Conservation (phyloP, 768 basidiomycete species). For the Flagelloscypha sp. region DNA sequence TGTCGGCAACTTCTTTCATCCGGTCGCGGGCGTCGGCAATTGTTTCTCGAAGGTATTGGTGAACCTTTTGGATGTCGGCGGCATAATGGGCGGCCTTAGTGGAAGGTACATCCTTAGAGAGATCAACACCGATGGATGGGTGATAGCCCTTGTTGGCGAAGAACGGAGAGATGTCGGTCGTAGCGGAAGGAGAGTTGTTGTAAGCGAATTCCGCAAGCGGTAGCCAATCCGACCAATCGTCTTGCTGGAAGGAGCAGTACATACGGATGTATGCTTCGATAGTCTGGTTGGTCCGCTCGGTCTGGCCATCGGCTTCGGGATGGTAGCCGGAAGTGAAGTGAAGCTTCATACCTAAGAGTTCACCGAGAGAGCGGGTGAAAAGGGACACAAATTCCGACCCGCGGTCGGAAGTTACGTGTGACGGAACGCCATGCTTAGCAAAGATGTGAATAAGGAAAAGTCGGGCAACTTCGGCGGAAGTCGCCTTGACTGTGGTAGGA, state of each 20-base stretch:
- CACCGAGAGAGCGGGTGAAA: constrained; percentile 7
- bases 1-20: too few relatives aligned
- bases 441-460: constrained; percentile 15
- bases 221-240: constrained; percentile 16
- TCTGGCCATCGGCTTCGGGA: constrained; percentile 5
- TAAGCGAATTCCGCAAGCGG: constrained; percentile 18
- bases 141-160: constrained; percentile 18
- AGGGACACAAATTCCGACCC: not conserved
- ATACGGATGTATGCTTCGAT: constrained; percentile 15
- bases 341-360: constrained; percentile 23
- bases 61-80: constrained; percentile 12
- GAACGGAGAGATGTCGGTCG: constrained; percentile 17
- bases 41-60: constrained; percentile 7
- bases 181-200: constrained; percentile 14
- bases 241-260: constrained; percentile 13
- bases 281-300: constrained; percentile 15
- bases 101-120: constrained; percentile 8
- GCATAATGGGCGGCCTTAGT: constrained; percentile 8
- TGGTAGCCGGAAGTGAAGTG: constrained; percentile 15
- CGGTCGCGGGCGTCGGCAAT: constrained; percentile 9
- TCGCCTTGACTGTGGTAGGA: constrained; percentile 7
- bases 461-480: constrained; percentile 7
- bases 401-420: not conserved
- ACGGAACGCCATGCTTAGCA: not conserved
- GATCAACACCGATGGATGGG: constrained; percentile 14